phyloP scores from a whole-genome alignment of 305 asterid species.

The Fraxinus greggii region DNA sequence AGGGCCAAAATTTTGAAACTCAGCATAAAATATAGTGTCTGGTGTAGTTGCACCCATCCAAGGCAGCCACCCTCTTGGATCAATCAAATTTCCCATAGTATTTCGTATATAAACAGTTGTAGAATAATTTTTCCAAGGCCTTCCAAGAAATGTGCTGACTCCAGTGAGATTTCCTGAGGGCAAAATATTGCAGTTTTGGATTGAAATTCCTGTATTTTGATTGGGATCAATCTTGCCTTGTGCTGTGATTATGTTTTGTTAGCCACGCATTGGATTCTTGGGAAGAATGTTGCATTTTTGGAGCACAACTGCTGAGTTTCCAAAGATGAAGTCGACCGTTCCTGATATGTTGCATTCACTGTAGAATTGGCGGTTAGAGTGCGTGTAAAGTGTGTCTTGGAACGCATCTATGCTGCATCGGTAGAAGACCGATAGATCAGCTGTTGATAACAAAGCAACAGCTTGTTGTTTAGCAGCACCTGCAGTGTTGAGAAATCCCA shows the following conservation, averaged over 20 bases:
- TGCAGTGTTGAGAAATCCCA: conserved; percentile 34
- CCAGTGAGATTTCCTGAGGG: conserved; percentile 24
- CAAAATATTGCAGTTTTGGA: conserved; percentile 31
- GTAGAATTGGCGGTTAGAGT: conserved; percentile 33
- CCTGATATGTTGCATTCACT: conserved; percentile 34
- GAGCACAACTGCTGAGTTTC: conserved; percentile 28
- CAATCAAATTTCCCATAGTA: conserved; percentile 12
- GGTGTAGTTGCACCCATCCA: conserved; percentile 30
- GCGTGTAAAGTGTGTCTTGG: conserved; percentile 31
- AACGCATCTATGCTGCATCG: conserved; percentile 31
- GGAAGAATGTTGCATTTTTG: conserved; percentile 34
- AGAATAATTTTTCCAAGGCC: conserved; percentile 43
- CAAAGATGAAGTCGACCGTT: conserved; percentile 37
- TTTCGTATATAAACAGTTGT: conserved; percentile 19
- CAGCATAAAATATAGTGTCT: conserved; percentile 31
- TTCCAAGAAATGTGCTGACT: conserved; percentile 29
- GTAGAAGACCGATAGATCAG: conserved; percentile 31
- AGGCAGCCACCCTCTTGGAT: conserved; percentile 36
- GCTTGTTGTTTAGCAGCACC: conserved; percentile 33
- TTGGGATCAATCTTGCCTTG: conserved; percentile 28
- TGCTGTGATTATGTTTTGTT: conserved; percentile 30
- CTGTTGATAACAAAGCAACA: conserved; percentile 27
- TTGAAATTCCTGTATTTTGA: conserved; percentile 26
- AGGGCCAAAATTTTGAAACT: conserved; percentile 32
- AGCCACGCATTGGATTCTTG: conserved; percentile 22